phyloP scores from a whole-genome alignment of 2,329 filamentous ascomycete species.

The Monosporascus sp. region DNA sequence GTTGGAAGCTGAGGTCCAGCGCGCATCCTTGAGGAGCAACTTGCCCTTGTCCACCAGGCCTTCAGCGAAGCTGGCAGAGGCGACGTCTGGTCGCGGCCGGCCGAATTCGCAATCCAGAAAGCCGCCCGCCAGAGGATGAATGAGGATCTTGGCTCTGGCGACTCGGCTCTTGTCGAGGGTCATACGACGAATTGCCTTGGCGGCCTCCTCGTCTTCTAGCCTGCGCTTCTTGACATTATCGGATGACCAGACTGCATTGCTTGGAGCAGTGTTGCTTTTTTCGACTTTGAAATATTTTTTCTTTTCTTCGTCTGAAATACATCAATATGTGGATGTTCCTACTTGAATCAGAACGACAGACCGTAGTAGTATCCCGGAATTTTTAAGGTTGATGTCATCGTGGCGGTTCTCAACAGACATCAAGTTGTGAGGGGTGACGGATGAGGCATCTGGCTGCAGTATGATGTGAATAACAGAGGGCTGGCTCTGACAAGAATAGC shows the following conservation, averaged over 20 bases:
- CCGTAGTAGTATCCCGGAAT: constrained; percentile 55
- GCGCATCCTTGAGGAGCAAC: constrained; percentile 29
- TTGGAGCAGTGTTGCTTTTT: constrained; percentile 47
- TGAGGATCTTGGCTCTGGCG: constrained; percentile 28
- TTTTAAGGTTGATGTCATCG: constrained; percentile 13
- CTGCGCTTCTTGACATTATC: constrained; percentile 54
- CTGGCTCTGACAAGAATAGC: too few species aligned
- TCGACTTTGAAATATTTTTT: constrained; percentile 67
- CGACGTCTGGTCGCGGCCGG: constrained; percentile 17
- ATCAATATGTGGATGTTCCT: not conserved
- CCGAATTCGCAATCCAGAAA: constrained; percentile 32
- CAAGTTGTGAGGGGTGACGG: not conserved
- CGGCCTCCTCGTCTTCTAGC: constrained; percentile 35
- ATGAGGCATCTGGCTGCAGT: not conserved
- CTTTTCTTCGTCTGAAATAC: constrained; percentile 45
- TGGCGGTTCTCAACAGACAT: constrained; percentile 2
- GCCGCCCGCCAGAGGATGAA: constrained; percentile 27
- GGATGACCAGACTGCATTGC: constrained; percentile 49
- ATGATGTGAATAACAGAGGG: too few species aligned
- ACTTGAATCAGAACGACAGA: constrained; percentile 16
- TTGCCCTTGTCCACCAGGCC: constrained; percentile 36
- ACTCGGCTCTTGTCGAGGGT: constrained; percentile 33
- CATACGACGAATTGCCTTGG: constrained; percentile 21
- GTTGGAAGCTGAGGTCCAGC: constrained; percentile 23
- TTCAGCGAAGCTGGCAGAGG: constrained; percentile 32